These are phyloP conservation scores for Fraxinus greggii DNA, from an alignment of 305 asterid species.

Conservation along the genomic window DNA sequence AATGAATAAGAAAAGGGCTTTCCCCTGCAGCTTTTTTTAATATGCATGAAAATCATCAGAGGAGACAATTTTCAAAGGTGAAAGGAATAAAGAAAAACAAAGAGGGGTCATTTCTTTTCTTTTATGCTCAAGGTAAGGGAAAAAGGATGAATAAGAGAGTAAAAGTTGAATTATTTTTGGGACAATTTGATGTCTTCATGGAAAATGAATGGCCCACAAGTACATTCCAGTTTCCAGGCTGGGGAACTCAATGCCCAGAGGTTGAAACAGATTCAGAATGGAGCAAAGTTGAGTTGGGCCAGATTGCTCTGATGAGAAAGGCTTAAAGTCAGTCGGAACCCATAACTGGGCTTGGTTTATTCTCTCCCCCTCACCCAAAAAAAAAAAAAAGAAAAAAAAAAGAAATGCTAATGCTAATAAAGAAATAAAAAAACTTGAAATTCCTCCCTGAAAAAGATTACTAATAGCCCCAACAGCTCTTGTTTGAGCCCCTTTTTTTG, in stretches of 20 bases:
- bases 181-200: neutral
- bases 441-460: neutral
- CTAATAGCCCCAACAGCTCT: neutral
- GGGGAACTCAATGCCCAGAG: slow-evolving; percentile 19
- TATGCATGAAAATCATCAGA: slow-evolving; percentile 60
- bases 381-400: too few species aligned
- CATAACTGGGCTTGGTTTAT: neutral
- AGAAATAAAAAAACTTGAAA: too few species aligned
- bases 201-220: slow-evolving; percentile 29
- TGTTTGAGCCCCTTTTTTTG: too few species aligned
- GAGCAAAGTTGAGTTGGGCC: slow-evolving; percentile 31
- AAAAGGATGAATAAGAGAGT: neutral
- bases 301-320: neutral
- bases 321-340: neutral
- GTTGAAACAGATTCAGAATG: slow-evolving; percentile 22
- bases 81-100: slow-evolving; percentile 31
- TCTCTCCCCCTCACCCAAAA: neutral
- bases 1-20: slow-evolving; percentile 31
- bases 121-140: slow-evolving; percentile 22
- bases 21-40: slow-evolving; percentile 24
- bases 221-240: slow-evolving; percentile 36
- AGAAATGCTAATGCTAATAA: neutral
- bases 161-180: slow-evolving; percentile 23
- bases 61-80: slow-evolving; percentile 29
- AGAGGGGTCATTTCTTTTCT: slow-evolving; percentile 29